Evolutionary conservation across 2,329 filamentous ascomycete species (phyloP).

Genomic region (Beauveria rudraprayagi): DNA sequence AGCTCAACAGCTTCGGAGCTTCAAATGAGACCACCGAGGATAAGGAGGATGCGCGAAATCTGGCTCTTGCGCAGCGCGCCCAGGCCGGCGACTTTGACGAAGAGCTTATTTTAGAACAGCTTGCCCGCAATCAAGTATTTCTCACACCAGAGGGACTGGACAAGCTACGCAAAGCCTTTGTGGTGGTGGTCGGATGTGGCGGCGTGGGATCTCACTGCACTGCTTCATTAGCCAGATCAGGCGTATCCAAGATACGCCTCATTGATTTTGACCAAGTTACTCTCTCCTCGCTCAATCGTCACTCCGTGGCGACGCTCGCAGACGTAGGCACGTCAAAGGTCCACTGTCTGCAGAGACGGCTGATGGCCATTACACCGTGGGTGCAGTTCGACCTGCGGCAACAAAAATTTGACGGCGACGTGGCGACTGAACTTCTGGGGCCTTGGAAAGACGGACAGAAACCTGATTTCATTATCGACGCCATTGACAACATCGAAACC

Average conservation of each 20-base stretch:
- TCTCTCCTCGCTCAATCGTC: slow-evolving; percentile 87
- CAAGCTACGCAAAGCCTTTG: slow-evolving; percentile 72
- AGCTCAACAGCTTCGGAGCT: slow-evolving; percentile 56
- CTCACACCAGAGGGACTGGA: slow-evolving; percentile 72
- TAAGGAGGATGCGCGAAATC: slow-evolving; percentile 54
- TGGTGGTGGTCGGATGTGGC: slow-evolving; percentile 86
- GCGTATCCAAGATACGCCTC: slow-evolving; percentile 77
- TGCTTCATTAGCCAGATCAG: slow-evolving; percentile 78
- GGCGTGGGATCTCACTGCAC: slow-evolving; percentile 91
- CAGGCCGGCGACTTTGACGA: slow-evolving; percentile 58
- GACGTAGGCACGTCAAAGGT: slow-evolving; percentile 95
- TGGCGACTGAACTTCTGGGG: slow-evolving; percentile 58
- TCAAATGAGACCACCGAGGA: slow-evolving; percentile 39
- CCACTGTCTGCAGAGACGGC: slow-evolving; percentile 65
- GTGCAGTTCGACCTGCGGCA: slow-evolving; percentile 78
- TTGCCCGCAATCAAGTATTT: slow-evolving; percentile 88
- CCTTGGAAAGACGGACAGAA: slow-evolving; percentile 55
- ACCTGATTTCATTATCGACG: slow-evolving; percentile 89
- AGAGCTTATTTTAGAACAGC: slow-evolving; percentile 86
- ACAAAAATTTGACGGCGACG: slow-evolving; percentile 68
- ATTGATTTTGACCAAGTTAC: slow-evolving; percentile 98
- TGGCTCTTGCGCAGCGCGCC: slow-evolving; percentile 50
- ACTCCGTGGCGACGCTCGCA: slow-evolving; percentile 86
- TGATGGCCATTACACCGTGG: slow-evolving; percentile 89
- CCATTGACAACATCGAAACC: slow-evolving; percentile 96